These are phyloP conservation scores for Zymoseptoria passerinii DNA, from an alignment of 2,329 filamentous ascomycete species.

Conservation along the genomic window DNA sequence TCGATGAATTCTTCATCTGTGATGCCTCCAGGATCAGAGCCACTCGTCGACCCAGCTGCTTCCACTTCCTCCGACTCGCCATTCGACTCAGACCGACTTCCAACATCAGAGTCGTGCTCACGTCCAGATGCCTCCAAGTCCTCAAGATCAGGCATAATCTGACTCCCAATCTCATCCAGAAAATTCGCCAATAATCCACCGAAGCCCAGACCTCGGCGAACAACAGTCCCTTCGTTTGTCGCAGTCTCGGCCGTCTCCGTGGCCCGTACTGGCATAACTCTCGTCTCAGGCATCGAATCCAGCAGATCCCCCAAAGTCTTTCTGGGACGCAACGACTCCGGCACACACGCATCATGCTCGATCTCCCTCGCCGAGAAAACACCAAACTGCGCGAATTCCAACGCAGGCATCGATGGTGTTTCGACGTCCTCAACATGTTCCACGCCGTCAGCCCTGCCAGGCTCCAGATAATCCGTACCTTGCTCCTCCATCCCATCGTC, in stretches of 20 bases:
- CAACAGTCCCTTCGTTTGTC: background rate
- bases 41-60: background rate
- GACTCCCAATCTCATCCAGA: slow-evolving; percentile 4
- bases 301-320: background rate
- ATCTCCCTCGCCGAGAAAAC: background rate
- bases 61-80: background rate
- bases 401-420: background rate
- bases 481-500: background rate
- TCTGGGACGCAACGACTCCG: background rate
- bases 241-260: background rate
- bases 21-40: background rate
- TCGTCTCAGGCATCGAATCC: background rate
- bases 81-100: background rate
- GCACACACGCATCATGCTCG: background rate
- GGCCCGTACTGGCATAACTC: background rate
- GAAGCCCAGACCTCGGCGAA: background rate
- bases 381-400: background rate
- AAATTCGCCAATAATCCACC: background rate
- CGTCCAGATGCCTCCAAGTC: background rate
- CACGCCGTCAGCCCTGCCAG: too few species aligned
- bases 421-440: too few species aligned
- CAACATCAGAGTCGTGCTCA: background rate
- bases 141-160: slow-evolving; percentile 4
- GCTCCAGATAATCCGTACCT: too few species aligned
- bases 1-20: background rate